Conservation (phyloP, 345 rosid genomes). For the Hypericum androsaemum region DNA sequence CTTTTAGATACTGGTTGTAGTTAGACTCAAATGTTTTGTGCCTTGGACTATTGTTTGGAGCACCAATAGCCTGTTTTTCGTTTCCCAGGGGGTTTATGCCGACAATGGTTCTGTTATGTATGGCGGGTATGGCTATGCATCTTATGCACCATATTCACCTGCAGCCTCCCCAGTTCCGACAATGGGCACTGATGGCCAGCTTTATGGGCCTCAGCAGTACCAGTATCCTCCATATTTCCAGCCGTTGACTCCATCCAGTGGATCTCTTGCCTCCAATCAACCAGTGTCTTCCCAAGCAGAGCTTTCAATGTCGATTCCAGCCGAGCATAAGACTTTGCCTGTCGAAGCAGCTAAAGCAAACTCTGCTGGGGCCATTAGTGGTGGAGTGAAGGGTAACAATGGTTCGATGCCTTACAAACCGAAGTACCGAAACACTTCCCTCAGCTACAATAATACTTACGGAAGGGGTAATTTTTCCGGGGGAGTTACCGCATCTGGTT, state of each 20-base stretch:
- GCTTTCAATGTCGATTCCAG: conserved; percentile 38
- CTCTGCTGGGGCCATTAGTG: conserved; percentile 29
- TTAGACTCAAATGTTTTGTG: neutral
- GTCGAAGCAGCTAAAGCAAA: conserved; percentile 48
- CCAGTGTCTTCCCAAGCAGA: conserved; percentile 42
- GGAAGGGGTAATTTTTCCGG: conserved; percentile 47
- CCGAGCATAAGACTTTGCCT: conserved; percentile 50
- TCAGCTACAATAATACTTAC: conserved; percentile 41
- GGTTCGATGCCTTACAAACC: conserved; percentile 48
- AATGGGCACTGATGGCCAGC: conserved; percentile 66
- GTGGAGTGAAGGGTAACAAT: conserved; percentile 48
- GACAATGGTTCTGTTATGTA: conserved; percentile 69
- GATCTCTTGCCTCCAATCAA: conserved; percentile 42
- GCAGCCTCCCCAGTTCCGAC: conserved; percentile 72
- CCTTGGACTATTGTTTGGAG: neutral
- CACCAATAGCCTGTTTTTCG: neutral
- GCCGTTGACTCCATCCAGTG: conserved; percentile 43
- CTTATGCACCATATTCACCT: conserved; percentile 77
- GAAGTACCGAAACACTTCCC: conserved; percentile 33
- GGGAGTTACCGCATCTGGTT: conserved; percentile 37
- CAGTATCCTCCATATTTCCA: conserved; percentile 78
- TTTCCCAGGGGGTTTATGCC: conserved; percentile 58
- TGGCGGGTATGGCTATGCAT: conserved; percentile 54
- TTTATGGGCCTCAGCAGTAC: conserved; percentile 81
- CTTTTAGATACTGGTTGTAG: neutral